A percentile compares a stretch with the other conserved stretches of the same genome.
These are phyloP conservation scores for Mimosa bimucronata DNA, from an alignment of 306 rosid genomes.

Conservation along the genomic window DNA sequence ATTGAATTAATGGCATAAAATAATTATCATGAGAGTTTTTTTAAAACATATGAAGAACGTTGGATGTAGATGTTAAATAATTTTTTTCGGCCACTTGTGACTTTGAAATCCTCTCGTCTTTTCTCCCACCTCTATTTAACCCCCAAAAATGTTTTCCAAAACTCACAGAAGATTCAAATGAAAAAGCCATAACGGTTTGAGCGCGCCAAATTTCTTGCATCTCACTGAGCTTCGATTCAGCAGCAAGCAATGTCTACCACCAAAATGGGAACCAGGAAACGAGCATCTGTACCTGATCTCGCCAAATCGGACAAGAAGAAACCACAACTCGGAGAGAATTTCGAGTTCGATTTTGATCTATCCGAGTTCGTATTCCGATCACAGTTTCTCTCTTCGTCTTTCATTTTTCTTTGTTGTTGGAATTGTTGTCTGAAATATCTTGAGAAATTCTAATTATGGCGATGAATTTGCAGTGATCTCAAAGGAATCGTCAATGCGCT, in stretches of 20 bases:
- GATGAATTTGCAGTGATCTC: conserved; percentile 60
- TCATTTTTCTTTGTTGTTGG: neutral
- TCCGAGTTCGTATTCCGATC: conserved; percentile 57
- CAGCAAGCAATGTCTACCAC: conserved; percentile 58
- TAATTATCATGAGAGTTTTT: too few relatives aligned
- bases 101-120: too few relatives aligned
- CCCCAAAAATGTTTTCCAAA: neutral
- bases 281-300: conserved; percentile 52
- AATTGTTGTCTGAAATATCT: conserved; percentile 17
- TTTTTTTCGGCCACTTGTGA: too few relatives aligned
- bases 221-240: conserved; percentile 36
- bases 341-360: conserved; percentile 66
- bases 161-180: neutral
- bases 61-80: too few relatives aligned
- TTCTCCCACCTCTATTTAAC: neutral
- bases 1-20: too few relatives aligned
- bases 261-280: conserved; percentile 59
- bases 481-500: conserved; percentile 85
- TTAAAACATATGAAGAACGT: too few relatives aligned
- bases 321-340: conserved; percentile 46
- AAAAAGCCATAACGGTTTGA: neutral
- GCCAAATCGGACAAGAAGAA: conserved; percentile 53
- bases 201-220: neutral
- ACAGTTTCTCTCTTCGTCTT: neutral
- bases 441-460: conserved; percentile 5